phyloP scores from a whole-genome alignment of 1,139 yeast species.

The Magnusiomyces suaveolens region DNA sequence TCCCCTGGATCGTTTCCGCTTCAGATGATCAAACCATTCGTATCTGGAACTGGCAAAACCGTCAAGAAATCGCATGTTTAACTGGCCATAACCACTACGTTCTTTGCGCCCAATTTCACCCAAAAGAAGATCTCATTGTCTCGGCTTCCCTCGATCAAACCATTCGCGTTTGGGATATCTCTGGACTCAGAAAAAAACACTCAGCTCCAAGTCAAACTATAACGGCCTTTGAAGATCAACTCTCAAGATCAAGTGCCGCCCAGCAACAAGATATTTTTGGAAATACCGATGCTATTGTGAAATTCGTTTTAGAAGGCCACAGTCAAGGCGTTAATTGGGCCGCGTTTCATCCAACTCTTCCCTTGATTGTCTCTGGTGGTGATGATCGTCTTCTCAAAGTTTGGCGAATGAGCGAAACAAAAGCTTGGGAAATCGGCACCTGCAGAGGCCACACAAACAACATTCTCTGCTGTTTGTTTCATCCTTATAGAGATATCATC shows the following conservation, averaged over 20 bases:
- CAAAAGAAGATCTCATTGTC: slow-evolving; percentile 85
- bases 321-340: slow-evolving; percentile 99
- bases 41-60: slow-evolving; percentile 99
- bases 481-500: slow-evolving; percentile 86
- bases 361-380: slow-evolving; percentile 90
- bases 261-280: slow-evolving; percentile 86
- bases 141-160: slow-evolving; percentile 96
- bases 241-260: slow-evolving; percentile 39
- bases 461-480: slow-evolving; percentile 82
- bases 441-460: slow-evolving; percentile 96
- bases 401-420: slow-evolving; percentile 97
- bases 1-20: slow-evolving; percentile 95
- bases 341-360: slow-evolving; percentile 91
- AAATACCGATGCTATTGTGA: slow-evolving; percentile 85
- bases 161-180: slow-evolving; percentile 98
- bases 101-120: slow-evolving; percentile 97
- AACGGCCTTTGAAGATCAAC: slow-evolving; percentile 66
- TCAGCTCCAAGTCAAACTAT: slow-evolving; percentile 53
- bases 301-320: slow-evolving; percentile 94
- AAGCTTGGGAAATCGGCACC: slow-evolving; percentile 98
- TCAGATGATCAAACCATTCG: slow-evolving; percentile 98
- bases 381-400: slow-evolving; percentile 92
- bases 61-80: slow-evolving; percentile 92
- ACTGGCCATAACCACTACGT: slow-evolving; percentile 98
- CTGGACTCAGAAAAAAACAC: slow-evolving; percentile 90